phyloP scores from a whole-genome alignment of 495 filamentous ascomycete species.

The Elasticomyces elasticus region DNA sequence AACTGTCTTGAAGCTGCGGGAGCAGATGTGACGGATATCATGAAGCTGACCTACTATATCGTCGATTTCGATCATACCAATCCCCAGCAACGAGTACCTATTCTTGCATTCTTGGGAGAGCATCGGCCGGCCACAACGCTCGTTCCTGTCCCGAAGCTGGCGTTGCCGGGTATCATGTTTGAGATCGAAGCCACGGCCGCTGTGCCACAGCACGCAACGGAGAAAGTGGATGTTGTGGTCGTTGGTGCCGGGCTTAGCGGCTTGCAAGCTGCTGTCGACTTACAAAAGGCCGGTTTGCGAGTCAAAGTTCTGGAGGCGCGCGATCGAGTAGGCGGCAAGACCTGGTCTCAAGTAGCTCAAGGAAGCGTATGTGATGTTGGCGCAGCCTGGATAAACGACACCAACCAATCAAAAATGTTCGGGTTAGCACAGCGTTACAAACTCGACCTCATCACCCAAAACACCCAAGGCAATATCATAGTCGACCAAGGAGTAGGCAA shows the following conservation, averaged over 20 bases:
- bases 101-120: conserved; percentile 26
- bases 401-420: conserved; percentile 37
- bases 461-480: conserved; percentile 29
- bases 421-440: conserved; percentile 31
- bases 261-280: conserved; percentile 36
- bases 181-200: conserved; percentile 34
- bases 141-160: conserved; percentile 30
- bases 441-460: conserved; percentile 37
- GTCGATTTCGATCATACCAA: conserved; percentile 28
- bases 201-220: conserved; percentile 10
- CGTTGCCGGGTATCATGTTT: conserved; percentile 27
- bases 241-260: conserved; percentile 45
- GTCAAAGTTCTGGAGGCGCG: conserved; percentile 40
- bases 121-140: conserved; percentile 31
- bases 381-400: conserved; percentile 46
- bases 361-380: conserved; percentile 37
- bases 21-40: conserved; percentile 22
- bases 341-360: conserved; percentile 24
- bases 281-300: conserved; percentile 36
- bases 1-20: conserved; percentile 16
- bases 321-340: conserved; percentile 45
- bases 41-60: conserved; percentile 31
- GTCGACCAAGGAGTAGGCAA: conserved; percentile 9
- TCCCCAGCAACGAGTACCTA: conserved; percentile 22
- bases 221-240: conserved; percentile 35